These are phyloP conservation scores for Sungouiella blattae DNA, from an alignment of 805 yeast genomes.

Conservation along the genomic window DNA sequence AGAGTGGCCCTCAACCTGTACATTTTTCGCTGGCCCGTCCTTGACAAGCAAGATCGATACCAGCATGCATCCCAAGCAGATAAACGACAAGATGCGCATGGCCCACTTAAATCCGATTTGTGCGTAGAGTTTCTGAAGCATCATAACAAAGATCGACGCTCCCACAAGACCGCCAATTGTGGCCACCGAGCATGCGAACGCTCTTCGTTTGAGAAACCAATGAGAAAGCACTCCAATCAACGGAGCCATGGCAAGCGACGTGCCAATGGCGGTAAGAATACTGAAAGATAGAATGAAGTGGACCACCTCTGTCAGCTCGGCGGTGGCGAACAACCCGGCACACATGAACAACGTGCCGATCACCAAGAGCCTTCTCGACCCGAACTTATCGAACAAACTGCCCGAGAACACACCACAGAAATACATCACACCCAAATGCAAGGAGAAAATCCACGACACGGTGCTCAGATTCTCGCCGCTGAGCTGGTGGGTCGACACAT, in stretches of 20 bases:
- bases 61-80: conserved; percentile 36
- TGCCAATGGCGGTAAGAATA: conserved; percentile 44
- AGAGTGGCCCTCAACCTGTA: neutral
- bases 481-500: conserved; percentile 16
- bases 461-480: conserved; percentile 8
- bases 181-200: conserved; percentile 43
- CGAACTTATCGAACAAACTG: conserved; percentile 43
- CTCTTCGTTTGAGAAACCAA: conserved; percentile 43
- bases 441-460: conserved; percentile 20
- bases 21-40: conserved; percentile 2
- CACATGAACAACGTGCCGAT: conserved; percentile 35
- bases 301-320: conserved; percentile 39
- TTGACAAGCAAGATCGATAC: conserved; percentile 8
- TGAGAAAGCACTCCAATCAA: conserved; percentile 43
- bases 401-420: conserved; percentile 39
- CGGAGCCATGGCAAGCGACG: conserved; percentile 41
- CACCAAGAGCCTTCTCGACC: conserved; percentile 35
- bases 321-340: conserved; percentile 43
- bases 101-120: conserved; percentile 54
- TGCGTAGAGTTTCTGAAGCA: conserved; percentile 47
- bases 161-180: conserved; percentile 53
- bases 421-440: conserved; percentile 17
- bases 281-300: conserved; percentile 56
- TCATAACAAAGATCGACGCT: conserved; percentile 51
- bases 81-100: conserved; percentile 45